These are phyloP conservation scores for Fragilariopsis cylindrus DNA, from an alignment of 108 stramenopile species.

Conservation along the genomic window DNA sequence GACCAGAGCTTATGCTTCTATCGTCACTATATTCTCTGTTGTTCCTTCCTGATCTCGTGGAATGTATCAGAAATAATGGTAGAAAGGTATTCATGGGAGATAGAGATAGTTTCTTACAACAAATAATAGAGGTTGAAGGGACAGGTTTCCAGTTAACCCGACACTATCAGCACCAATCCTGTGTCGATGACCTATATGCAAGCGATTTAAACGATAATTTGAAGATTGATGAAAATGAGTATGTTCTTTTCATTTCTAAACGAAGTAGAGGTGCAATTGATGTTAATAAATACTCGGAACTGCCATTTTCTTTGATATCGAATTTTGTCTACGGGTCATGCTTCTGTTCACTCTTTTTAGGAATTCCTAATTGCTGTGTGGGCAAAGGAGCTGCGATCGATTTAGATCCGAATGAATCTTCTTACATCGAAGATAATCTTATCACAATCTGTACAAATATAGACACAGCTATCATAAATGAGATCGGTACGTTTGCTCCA, in stretches of 20 bases:
- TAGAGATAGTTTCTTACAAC: background rate
- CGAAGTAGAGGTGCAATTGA: constrained; percentile 21
- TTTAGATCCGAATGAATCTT: constrained; percentile 12
- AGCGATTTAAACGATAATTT: constrained; percentile 18
- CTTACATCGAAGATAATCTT: constrained; percentile 14
- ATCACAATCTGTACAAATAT: constrained; percentile 18
- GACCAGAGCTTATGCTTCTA: too few species aligned
- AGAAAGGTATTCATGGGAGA: background rate
- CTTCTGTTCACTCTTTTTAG: constrained; percentile 16
- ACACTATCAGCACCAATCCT: constrained; percentile 21
- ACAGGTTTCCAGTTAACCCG: background rate
- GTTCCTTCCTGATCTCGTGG: background rate
- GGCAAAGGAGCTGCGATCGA: constrained; percentile 17
- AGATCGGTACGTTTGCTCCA: constrained; percentile 12
- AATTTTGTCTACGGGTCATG: constrained; percentile 32
- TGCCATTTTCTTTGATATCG: constrained; percentile 31
- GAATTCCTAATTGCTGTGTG: constrained; percentile 22
- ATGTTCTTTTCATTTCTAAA: constrained; percentile 18
- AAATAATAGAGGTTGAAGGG: background rate
- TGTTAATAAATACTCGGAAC: constrained; percentile 4
- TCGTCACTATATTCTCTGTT: background rate
- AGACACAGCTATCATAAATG: background rate
- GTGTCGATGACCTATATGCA: constrained; percentile 20
- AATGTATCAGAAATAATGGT: background rate
- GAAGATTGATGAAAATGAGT: constrained; percentile 14